Percentiles rank a stretch among this genome's conserved stretches.
These are phyloP conservation scores for Phytomonas sp. DNA, from an alignment of 208 protist genomes.

Conservation along the genomic window DNA sequence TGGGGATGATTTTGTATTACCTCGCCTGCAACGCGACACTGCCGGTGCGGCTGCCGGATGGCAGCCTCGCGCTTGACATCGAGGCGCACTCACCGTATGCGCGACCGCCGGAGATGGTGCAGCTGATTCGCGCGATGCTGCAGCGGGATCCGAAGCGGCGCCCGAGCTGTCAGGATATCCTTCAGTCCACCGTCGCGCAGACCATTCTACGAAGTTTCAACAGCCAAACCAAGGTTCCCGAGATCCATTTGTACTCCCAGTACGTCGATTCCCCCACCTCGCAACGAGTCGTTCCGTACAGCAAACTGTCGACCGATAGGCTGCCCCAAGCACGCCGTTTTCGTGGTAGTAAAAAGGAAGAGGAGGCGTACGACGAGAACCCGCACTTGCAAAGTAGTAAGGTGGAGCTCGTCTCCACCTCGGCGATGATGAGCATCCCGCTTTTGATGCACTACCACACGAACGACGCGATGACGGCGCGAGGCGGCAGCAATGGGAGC, in stretches of 20 bases:
- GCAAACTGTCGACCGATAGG: background rate
- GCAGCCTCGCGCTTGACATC: conserved; percentile 34
- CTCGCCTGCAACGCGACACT: conserved; percentile 59
- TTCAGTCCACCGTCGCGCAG: conserved; percentile 63
- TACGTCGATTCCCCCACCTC: conserved; percentile 3
- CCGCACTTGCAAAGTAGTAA: conserved; percentile 15
- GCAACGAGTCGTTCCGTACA: background rate
- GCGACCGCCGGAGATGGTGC: conserved; percentile 81
- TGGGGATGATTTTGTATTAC: conserved; percentile 86
- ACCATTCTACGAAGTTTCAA: conserved; percentile 69
- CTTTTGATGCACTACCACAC: background rate
- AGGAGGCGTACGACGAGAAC: conserved; percentile 2
- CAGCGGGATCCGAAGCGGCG: conserved; percentile 52
- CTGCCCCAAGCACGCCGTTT: background rate
- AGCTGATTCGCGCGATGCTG: conserved; percentile 72
- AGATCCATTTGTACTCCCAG: background rate
- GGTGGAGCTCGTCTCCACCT: conserved; percentile 33
- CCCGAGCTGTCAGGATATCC: conserved; percentile 66
- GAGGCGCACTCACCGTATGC: conserved; percentile 18
- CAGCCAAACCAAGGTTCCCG: conserved; percentile 15
- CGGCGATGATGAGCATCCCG: conserved; percentile 15
- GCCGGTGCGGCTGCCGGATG: conserved; percentile 32
- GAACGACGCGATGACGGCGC: conserved; percentile 3
- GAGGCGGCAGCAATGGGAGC: conserved; percentile 7
- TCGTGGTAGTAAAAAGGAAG: background rate